Base-by-base conservation (phyloP, 371 early-diverging fungal genomes). In the Cokeromyces recurvatus region DNA sequence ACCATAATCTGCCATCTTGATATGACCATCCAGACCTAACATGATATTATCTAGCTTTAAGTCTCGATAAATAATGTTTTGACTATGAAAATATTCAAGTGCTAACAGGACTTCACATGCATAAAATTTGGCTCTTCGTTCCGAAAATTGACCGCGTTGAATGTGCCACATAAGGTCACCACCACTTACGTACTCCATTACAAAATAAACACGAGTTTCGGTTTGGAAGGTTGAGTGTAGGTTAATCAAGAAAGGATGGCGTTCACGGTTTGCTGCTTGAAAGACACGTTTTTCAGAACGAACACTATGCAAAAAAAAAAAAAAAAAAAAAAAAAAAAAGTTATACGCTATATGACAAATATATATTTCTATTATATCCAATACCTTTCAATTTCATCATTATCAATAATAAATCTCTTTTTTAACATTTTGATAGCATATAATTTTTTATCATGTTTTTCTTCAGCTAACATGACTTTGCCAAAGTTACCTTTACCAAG, bases 151-250 rank as follows among this genome's bases (percentile, higher is more conserved):
- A 43, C 86, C 82, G 43, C 87, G 80, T 62, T 87, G 94, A 40
- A 94, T 95, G 59, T 94, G 95, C 77, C 90, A 90, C 94, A 99
- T 96, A 62, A 99, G 73, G 72, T 99, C 99, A 46, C 99, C 99
- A 51, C 99, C 99, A 19, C 82, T 78, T 6, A 99, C 87, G 74
- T 95, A 99, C 59, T 99, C 99, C 96, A 99, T 96, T 19, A 98
- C 96, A 68, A 99, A 94, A 71, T 91, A 97, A 27, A 99, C 76
- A 41, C 95, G 82, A 32, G 86, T 86, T 34, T 91, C 86, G 0
- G 94, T 89, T 66, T 97, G 96, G 78, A 98, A 97, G 60, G 90
- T 90, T 21, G 93, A 91, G 66, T 98, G 94, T 56, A 99, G 74
- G n/a, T 88, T 89, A 27, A 98, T 89, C 44, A 99, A 71, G 86